phyloP scores from a whole-genome alignment of 2,329 filamentous ascomycete genomes.

The Exophiala xenobiotica region DNA sequence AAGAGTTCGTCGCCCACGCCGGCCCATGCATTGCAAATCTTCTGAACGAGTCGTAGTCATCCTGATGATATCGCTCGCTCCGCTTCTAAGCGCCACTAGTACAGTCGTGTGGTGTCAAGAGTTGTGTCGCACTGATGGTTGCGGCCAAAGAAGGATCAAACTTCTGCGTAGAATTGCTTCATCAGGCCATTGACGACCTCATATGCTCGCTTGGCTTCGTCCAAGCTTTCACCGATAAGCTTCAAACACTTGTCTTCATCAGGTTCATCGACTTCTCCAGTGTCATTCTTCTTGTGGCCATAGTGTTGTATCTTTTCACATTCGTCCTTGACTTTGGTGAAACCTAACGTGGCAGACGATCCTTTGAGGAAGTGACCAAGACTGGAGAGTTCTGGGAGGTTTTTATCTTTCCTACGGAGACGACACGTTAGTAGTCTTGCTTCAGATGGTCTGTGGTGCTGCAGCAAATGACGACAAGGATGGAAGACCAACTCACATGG shows the following conservation, averaged over 20 bases:
- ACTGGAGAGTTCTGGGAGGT: constrained; percentile 73
- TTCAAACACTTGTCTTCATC: constrained; percentile 68
- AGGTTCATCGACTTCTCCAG: constrained; percentile 64
- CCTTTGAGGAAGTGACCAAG: constrained; percentile 97
- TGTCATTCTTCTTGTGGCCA: constrained; percentile 77
- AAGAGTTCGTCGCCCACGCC: constrained; percentile 1
- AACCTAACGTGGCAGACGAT: constrained; percentile 88
- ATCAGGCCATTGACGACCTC: constrained; percentile 69
- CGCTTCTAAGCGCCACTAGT: constrained; percentile 5
- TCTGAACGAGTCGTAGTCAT: neutral
- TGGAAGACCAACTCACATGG: constrained; percentile 59
- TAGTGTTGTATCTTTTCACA: constrained; percentile 97
- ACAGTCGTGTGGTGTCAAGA: constrained; percentile 10
- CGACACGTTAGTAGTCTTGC: neutral
- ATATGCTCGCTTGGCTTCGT: constrained; percentile 73
- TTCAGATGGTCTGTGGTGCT: neutral
- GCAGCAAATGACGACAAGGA: neutral
- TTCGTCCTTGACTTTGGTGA: constrained; percentile 84
- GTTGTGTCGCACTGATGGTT: neutral
- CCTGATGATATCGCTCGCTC: constrained; percentile 2
- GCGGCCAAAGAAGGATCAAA: constrained; percentile 1
- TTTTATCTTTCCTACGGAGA: constrained; percentile 57
- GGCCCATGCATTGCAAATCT: neutral
- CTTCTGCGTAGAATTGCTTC: constrained; percentile 65
- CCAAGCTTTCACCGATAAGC: constrained; percentile 68